These are phyloP conservation scores for Carex cristatella DNA, from an alignment of 176 grass and related monocot species.

Conservation along the genomic window DNA sequence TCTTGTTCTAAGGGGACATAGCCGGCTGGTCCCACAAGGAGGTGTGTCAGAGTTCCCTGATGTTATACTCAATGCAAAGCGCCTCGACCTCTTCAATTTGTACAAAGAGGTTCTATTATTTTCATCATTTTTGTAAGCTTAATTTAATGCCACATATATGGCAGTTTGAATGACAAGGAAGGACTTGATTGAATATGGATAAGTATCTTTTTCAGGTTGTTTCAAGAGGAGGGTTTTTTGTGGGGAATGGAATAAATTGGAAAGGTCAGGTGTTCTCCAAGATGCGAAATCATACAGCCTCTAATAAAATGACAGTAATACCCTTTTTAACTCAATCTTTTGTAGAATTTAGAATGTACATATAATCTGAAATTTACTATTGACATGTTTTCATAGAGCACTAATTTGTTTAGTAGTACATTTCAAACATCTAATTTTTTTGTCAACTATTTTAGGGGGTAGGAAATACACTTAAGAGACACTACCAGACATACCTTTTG, in stretches of 20 bases:
- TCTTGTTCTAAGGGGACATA: constrained; percentile 79
- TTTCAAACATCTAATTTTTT: constrained; percentile 3
- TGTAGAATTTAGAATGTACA: neutral
- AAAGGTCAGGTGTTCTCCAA: constrained; percentile 97
- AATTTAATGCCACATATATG: neutral
- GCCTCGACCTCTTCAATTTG: constrained; percentile 93
- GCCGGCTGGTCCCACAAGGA: constrained; percentile 80
- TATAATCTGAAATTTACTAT: neutral
- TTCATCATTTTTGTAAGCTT: neutral
- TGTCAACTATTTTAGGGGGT: constrained; percentile 55
- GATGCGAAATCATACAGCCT: constrained; percentile 81
- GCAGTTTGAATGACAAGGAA: neutral
- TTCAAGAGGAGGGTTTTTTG: constrained; percentile 94
- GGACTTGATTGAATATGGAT: constrained; percentile 5
- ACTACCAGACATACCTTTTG: constrained; percentile 94
- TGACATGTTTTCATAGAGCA: neutral
- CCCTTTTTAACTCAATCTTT: constrained; percentile 7
- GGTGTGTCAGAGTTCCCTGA: constrained; percentile 94
- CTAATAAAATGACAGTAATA: constrained; percentile 87
- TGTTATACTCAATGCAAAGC: constrained; percentile 90
- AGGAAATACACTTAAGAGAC: constrained; percentile 90
- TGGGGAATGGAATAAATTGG: constrained; percentile 97
- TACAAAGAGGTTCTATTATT: constrained; percentile 84
- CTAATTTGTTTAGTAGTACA: neutral
- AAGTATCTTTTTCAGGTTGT: constrained; percentile 57